Conservation (phyloP, 257 asterid species). For the Scutellaria baicalensis region DNA sequence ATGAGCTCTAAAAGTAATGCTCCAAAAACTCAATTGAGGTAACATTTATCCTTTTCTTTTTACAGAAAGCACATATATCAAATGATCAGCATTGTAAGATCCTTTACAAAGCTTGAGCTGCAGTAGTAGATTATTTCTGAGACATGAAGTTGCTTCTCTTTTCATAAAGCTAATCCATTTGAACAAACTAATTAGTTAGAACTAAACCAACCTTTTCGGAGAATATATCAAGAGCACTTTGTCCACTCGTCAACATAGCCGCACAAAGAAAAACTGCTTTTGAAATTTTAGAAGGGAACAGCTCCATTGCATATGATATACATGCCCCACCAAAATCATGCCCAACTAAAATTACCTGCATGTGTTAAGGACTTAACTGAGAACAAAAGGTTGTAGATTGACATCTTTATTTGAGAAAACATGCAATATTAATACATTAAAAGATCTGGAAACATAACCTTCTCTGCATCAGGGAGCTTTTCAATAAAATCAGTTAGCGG, state of each 20-base stretch:
- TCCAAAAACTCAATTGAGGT: background rate
- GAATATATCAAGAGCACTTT: conserved; percentile 82
- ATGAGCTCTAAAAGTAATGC: background rate
- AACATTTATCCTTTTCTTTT: background rate
- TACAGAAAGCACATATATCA: background rate
- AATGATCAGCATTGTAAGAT: background rate
- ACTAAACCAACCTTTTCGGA: conserved; percentile 61
- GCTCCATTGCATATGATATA: conserved; percentile 84
- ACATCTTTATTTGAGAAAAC: background rate
- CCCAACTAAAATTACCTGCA: conserved; percentile 93
- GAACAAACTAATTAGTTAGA: background rate
- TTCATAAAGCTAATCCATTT: background rate
- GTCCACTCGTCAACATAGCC: conserved; percentile 83
- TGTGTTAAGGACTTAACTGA: conserved; percentile 5
- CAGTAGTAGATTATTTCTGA: background rate
- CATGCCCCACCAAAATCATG: conserved; percentile 99
- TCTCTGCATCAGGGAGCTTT: conserved; percentile 66
- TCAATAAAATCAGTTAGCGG: conserved; percentile 74
- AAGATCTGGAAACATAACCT: conserved; percentile 43
- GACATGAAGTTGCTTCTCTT: background rate
- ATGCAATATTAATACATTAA: background rate
- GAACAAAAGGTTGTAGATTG: background rate
- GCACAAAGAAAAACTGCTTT: conserved; percentile 92
- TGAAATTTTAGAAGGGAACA: conserved; percentile 57
- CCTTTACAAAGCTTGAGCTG: background rate